phyloP scores from a whole-genome alignment of 1,284 basidiomycete genomes.

The Ceratobasidium sp. region DNA sequence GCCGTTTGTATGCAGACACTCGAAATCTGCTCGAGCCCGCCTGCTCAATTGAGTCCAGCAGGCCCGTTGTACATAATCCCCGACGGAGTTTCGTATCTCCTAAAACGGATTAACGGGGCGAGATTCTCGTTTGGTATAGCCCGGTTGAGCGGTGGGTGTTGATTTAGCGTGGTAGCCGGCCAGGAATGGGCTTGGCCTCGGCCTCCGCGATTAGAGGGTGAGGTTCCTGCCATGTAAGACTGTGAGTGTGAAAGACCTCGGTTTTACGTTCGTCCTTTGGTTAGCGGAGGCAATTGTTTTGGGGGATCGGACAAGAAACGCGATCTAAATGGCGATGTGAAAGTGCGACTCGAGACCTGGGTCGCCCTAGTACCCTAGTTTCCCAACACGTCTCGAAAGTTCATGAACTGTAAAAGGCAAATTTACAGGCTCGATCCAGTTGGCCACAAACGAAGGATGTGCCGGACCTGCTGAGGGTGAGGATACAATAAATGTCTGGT shows the following conservation, averaged over 20 bases:
- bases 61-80: too few species aligned
- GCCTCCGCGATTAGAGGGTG: constrained; percentile 26
- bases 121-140: too few species aligned
- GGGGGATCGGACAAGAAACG: constrained; percentile 87
- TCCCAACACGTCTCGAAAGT: constrained; percentile 81
- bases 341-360: constrained; percentile 93
- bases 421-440: constrained; percentile 22
- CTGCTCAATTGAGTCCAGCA: too few species aligned
- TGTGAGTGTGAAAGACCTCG: constrained; percentile 1
- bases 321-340: constrained; percentile 94
- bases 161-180: constrained; percentile 10
- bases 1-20: too few species aligned
- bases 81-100: too few species aligned
- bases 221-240: background rate
- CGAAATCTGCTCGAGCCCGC: too few species aligned
- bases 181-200: constrained; percentile 11
- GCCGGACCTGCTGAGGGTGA: background rate
- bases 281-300: constrained; percentile 54
- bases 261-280: constrained; percentile 15
- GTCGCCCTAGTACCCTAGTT: constrained; percentile 93
- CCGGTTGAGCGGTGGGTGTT: background rate
- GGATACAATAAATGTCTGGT: constrained; percentile 30
- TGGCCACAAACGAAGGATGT: constrained; percentile 18
- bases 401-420: constrained; percentile 79
- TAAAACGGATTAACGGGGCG: too few species aligned